Percentiles rank a stretch among this genome's conserved stretches.
Evolutionary conservation across 179 eudicot species (phyloP).

Genomic region (Beta lomatogona): DNA sequence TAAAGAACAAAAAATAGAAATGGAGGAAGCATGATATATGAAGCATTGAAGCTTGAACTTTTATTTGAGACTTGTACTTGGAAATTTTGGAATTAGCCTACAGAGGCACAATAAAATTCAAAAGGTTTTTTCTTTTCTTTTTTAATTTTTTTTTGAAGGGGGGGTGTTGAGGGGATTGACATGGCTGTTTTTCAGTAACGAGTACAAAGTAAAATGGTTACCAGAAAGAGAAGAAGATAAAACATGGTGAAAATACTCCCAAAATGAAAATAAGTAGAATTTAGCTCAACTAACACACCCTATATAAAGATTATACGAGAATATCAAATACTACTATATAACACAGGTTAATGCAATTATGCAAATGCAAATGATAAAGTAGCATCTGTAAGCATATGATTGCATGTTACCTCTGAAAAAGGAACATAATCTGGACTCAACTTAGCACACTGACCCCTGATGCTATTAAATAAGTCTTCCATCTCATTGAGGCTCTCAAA

Average conservation of each 20-base stretch:
- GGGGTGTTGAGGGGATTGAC: not conserved
- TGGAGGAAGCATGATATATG: too few species aligned
- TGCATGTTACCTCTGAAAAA: slow-evolving; percentile 52
- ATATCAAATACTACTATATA: not conserved
- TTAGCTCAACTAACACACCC: too few species aligned
- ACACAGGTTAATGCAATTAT: not conserved
- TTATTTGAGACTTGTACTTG: not conserved
- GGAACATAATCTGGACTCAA: slow-evolving; percentile 46
- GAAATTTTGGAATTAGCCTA: not conserved
- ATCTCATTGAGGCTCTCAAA: slow-evolving; percentile 61
- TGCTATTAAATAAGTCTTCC: slow-evolving; percentile 56
- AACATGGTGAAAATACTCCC: not conserved
- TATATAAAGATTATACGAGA: not conserved
- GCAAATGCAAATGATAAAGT: not conserved
- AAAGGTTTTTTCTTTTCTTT: too few species aligned
- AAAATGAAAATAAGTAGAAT: not conserved
- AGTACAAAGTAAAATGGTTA: not conserved
- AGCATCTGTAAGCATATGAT: slow-evolving; percentile 8
- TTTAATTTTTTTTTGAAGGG: too few species aligned
- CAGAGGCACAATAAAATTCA: not conserved
- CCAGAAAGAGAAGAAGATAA: not conserved
- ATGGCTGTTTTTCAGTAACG: not conserved
- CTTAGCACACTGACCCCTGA: slow-evolving; percentile 44
- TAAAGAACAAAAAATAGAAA: too few species aligned
- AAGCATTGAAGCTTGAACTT: not conserved